phyloP scores from a whole-genome alignment of 306 rosid species.

The Rosa persica region DNA sequence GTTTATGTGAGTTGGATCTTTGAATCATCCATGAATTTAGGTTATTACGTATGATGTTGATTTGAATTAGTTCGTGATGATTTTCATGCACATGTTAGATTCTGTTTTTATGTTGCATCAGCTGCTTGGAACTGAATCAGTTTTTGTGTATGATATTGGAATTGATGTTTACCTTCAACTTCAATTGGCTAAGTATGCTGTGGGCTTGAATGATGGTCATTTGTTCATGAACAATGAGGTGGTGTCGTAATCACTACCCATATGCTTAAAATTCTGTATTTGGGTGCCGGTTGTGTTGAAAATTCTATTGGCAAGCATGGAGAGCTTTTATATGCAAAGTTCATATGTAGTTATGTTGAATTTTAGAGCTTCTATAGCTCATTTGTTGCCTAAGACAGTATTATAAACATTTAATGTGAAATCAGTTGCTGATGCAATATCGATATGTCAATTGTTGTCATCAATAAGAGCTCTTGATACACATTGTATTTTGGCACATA shows the following conservation, averaged over 20 bases:
- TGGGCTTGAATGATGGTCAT: not conserved
- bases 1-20: conserved; percentile 23
- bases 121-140: not conserved
- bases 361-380: conserved; percentile 10
- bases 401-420: not conserved
- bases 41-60: not conserved
- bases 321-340: conserved; percentile 12
- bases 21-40: not conserved
- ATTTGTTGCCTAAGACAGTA: not conserved
- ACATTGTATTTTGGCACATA: not conserved
- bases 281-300: conserved; percentile 7
- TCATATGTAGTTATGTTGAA: not conserved
- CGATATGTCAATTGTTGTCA: not conserved
- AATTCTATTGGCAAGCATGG: not conserved
- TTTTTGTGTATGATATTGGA: not conserved
- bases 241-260: not conserved
- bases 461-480: not conserved
- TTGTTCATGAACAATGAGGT: not conserved
- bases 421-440: not conserved
- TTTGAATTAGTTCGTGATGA: not conserved
- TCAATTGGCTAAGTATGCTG: not conserved
- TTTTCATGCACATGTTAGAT: not conserved
- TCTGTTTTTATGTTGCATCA: not conserved
- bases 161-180: not conserved
- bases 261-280: not conserved